Conservation (phyloP, 2,329 filamentous ascomycete species). For the Verticillium nubilum region DNA sequence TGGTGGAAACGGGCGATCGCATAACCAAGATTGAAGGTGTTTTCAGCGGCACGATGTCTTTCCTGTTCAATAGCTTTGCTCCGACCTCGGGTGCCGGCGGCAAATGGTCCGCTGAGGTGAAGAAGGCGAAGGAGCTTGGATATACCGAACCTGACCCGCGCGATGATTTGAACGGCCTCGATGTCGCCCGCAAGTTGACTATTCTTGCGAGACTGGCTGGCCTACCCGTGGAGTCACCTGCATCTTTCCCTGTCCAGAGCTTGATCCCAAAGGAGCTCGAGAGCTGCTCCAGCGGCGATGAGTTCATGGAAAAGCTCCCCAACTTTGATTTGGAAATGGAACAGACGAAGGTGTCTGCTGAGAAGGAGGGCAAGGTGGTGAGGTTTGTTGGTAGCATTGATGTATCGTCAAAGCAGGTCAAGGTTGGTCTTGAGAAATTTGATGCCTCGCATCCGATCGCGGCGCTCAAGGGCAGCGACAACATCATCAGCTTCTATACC, state of each 20-base stretch:
- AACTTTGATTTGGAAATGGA: conserved; percentile 90
- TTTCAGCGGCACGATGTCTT: conserved; percentile 96
- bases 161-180: conserved; percentile 81
- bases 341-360: conserved; percentile 75
- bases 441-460: conserved; percentile 88
- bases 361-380: conserved; percentile 84
- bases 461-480: conserved; percentile 92
- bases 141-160: conserved; percentile 88
- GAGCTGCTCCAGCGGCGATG: conserved; percentile 67
- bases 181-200: conserved; percentile 92
- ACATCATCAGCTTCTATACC: conserved; percentile 98
- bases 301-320: conserved; percentile 77
- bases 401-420: conserved; percentile 71
- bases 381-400: conserved; percentile 94
- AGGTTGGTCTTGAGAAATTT: conserved; percentile 87
- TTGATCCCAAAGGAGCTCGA: conserved; percentile 87
- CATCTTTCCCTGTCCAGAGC: conserved; percentile 88
- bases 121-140: conserved; percentile 84
- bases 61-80: conserved; percentile 96
- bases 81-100: conserved; percentile 71
- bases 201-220: conserved; percentile 87
- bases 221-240: conserved; percentile 74
- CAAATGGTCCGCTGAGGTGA: conserved; percentile 86
- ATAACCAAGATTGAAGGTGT: conserved; percentile 93
- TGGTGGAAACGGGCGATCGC: conserved; percentile 90